Percentiles rank a stretch among this genome's conserved stretches.
These are phyloP conservation scores for Xerocomus potaroensis DNA, from an alignment of 768 basidiomycete species.

Conservation along the genomic window DNA sequence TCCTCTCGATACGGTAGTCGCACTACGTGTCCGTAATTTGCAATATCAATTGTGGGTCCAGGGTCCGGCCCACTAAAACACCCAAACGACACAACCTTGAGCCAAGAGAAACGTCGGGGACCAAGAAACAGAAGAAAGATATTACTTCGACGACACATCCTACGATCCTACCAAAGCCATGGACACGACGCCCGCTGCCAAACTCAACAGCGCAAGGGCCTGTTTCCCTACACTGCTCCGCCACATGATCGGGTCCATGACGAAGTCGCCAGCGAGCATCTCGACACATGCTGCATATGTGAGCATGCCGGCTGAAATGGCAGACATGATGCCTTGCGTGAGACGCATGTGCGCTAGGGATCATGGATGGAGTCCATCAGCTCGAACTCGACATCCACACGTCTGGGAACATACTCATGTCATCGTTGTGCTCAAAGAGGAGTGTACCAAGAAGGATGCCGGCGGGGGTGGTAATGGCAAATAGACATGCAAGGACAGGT, in stretches of 20 bases:
- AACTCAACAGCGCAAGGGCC: conserved; percentile 53
- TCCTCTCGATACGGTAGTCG: neutral
- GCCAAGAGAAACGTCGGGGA: neutral
- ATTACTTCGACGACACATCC: neutral
- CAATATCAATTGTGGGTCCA: neutral
- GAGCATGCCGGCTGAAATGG: conserved; percentile 80
- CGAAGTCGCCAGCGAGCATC: conserved; percentile 85
- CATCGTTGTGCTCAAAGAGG: conserved; percentile 35
- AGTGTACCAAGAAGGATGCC: conserved; percentile 62
- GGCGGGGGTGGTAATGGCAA: conserved; percentile 69
- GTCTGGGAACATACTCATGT: conserved; percentile 19
- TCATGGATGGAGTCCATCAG: neutral
- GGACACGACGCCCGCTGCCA: conserved; percentile 54
- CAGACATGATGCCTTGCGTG: conserved; percentile 71
- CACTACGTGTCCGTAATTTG: neutral
- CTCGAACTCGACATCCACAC: neutral
- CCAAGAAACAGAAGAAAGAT: neutral
- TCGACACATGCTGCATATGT: conserved; percentile 81
- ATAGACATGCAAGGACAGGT: conserved; percentile 53
- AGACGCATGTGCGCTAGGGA: conserved; percentile 46
- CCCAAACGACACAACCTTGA: no score
- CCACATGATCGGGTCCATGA: conserved; percentile 58
- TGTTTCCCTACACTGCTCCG: conserved; percentile 37
- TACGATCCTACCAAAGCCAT: conserved; percentile 57
- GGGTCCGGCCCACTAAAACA: neutral